Evolutionary conservation across 305 asterid species (phyloP).

Genomic region (Rubia peregrina): DNA sequence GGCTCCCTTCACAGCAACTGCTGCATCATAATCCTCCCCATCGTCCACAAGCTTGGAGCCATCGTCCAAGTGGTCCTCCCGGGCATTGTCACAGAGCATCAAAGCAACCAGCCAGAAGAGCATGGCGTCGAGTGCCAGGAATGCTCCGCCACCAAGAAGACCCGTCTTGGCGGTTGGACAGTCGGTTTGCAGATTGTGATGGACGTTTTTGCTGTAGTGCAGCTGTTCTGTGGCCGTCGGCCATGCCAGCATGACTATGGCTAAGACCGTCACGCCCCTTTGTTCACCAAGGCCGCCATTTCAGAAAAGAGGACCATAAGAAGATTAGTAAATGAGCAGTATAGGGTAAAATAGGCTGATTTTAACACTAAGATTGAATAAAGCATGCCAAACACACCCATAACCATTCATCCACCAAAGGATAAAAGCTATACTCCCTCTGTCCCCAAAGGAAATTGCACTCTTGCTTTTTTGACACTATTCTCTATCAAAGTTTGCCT

Average conservation of each 20-base stretch:
- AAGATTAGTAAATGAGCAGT: no score
- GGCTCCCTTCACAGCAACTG: conserved; percentile 28
- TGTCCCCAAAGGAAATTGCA: no score
- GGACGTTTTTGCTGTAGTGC: conserved; percentile 50
- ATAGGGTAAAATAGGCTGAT: no score
- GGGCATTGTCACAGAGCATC: conserved; percentile 78
- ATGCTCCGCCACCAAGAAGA: conserved; percentile 92
- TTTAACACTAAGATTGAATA: no score
- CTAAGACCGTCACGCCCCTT: conserved; percentile 64
- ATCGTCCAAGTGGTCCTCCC: conserved; percentile 66
- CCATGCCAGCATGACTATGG: conserved; percentile 61
- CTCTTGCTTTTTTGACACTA: no score
- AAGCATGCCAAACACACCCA: no score
- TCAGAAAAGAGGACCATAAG: neutral
- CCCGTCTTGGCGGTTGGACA: conserved; percentile 98
- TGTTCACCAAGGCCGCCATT: conserved; percentile 4
- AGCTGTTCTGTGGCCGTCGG: conserved; percentile 68
- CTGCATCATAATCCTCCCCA: conserved; percentile 16
- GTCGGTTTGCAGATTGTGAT: conserved; percentile 45
- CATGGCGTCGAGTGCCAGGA: conserved; percentile 68
- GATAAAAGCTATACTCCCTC: no score
- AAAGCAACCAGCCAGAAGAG: conserved; percentile 78
- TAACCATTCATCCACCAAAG: no score
- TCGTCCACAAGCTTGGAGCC: conserved; percentile 20
- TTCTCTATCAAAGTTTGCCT: no score